These are phyloP conservation scores for Xerocomellus amylosporus DNA, from an alignment of 768 basidiomycete species.

Conservation along the genomic window DNA sequence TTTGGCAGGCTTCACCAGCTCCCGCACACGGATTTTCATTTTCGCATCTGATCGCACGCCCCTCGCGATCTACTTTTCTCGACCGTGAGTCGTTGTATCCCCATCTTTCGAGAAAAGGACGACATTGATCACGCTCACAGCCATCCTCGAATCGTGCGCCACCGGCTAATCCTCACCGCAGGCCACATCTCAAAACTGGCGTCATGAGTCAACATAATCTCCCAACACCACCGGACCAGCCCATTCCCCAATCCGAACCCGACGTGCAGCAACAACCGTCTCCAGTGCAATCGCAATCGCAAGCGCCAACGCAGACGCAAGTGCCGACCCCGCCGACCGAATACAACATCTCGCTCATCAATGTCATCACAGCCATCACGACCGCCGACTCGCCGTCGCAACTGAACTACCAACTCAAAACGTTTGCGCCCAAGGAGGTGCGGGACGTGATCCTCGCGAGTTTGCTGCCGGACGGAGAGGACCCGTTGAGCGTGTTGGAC, in stretches of 20 bases:
- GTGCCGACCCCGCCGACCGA: slow-evolving; percentile 8
- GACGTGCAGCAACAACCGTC: slow-evolving; percentile 16
- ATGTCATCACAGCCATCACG: slow-evolving; percentile 47
- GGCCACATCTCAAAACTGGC: background rate
- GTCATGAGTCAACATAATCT: slow-evolving; percentile 28
- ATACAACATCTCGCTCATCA: slow-evolving; percentile 33
- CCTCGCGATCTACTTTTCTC: slow-evolving; percentile 1
- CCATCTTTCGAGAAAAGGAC: background rate
- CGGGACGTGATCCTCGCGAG: slow-evolving; percentile 56
- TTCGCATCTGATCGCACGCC: background rate
- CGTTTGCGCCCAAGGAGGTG: slow-evolving; percentile 52
- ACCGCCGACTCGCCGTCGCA: slow-evolving; percentile 35
- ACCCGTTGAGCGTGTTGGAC: slow-evolving; percentile 63
- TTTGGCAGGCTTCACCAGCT: background rate
- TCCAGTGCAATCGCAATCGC: slow-evolving; percentile 10
- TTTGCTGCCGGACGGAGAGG: slow-evolving; percentile 55
- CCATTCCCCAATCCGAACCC: slow-evolving; percentile 13
- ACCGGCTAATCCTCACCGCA: background rate
- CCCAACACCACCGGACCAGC: slow-evolving; percentile 24
- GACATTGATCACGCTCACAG: background rate
- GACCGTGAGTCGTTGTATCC: slow-evolving; percentile 7
- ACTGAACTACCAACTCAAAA: slow-evolving; percentile 46
- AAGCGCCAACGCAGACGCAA: slow-evolving; percentile 6
- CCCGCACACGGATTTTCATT: background rate
- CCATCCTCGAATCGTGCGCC: background rate